These are phyloP conservation scores for Heterobasidion occidentale DNA, from an alignment of 1,284 basidiomycete genomes.

Conservation along the genomic window DNA sequence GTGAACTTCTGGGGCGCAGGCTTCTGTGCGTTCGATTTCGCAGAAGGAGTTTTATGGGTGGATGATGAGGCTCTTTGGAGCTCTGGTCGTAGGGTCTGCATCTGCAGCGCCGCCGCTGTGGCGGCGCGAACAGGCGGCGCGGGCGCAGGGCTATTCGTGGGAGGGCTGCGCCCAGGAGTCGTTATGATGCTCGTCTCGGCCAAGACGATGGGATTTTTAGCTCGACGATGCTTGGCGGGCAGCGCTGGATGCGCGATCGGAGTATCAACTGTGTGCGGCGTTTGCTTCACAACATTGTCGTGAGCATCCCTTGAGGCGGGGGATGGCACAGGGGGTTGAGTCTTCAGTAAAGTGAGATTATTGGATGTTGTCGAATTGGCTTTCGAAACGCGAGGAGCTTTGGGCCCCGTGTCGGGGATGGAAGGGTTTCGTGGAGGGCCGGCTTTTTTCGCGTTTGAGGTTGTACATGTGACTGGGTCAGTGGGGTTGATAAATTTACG, in stretches of 20 bases:
- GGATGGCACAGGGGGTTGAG: too few relatives aligned
- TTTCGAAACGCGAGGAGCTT: too few relatives aligned
- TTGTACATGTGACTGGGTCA: too few relatives aligned
- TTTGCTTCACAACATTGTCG: too few relatives aligned
- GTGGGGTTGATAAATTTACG: too few relatives aligned
- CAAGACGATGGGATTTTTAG: background rate
- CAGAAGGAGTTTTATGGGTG: background rate
- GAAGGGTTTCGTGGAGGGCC: too few relatives aligned
- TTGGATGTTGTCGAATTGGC: too few relatives aligned
- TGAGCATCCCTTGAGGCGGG: too few relatives aligned
- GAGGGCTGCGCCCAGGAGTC: background rate
- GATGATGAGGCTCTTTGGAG: background rate
- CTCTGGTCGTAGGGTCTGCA: background rate
- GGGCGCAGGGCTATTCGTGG: background rate
- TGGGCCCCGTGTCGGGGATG: too few relatives aligned
- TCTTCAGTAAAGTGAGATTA: too few relatives aligned
- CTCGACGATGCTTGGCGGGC: background rate
- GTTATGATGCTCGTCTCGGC: slow-evolving; percentile 1
- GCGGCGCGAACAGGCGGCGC: background rate
- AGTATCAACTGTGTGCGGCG: background rate
- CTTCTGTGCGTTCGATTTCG: background rate
- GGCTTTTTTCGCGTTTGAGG: too few relatives aligned
- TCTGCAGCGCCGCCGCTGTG: background rate
- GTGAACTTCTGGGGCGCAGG: background rate
- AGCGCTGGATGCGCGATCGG: background rate